Evolutionary conservation across 306 rosid genomes (phyloP).

Genomic region (Lupinus albus): DNA sequence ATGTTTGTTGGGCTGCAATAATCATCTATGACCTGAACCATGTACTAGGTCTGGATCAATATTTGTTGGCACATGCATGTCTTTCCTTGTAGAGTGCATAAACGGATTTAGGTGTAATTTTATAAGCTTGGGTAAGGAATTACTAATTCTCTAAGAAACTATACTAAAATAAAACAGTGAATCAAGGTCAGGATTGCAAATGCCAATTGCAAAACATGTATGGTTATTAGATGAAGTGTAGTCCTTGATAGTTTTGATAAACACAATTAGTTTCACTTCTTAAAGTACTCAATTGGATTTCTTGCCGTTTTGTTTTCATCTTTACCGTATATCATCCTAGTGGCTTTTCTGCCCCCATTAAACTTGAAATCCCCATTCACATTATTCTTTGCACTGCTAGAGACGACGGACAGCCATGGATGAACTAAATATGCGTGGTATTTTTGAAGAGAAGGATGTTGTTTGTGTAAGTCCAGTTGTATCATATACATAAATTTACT

Average conservation of each 20-base stretch:
- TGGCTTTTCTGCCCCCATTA: constrained; percentile 19
- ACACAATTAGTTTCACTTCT: neutral
- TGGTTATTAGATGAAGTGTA: constrained; percentile 18
- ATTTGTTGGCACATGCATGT: constrained; percentile 11
- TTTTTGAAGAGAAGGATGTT: constrained; percentile 85
- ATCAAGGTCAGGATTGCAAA: constrained; percentile 3
- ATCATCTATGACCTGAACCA: constrained; percentile 26
- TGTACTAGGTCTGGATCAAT: neutral
- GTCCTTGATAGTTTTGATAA: constrained; percentile 25
- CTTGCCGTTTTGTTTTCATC: constrained; percentile 17
- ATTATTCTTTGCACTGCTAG: constrained; percentile 47
- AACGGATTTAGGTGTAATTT: constrained; percentile 2
- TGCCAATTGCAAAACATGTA: constrained; percentile 17
- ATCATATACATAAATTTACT: constrained; percentile 19
- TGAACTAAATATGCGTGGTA: constrained; percentile 90
- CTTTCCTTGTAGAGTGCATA: neutral
- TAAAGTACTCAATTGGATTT: neutral
- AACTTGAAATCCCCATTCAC: constrained; percentile 24
- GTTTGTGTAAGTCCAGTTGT: constrained; percentile 63
- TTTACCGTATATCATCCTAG: neutral
- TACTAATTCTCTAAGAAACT: neutral
- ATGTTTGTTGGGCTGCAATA: neutral
- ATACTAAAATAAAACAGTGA: constrained; percentile 15
- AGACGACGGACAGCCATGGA: constrained; percentile 88
- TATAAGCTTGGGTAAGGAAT: neutral